Conservation (phyloP, 2,329 filamentous ascomycete genomes). For the Rugonectria rugulosa region DNA sequence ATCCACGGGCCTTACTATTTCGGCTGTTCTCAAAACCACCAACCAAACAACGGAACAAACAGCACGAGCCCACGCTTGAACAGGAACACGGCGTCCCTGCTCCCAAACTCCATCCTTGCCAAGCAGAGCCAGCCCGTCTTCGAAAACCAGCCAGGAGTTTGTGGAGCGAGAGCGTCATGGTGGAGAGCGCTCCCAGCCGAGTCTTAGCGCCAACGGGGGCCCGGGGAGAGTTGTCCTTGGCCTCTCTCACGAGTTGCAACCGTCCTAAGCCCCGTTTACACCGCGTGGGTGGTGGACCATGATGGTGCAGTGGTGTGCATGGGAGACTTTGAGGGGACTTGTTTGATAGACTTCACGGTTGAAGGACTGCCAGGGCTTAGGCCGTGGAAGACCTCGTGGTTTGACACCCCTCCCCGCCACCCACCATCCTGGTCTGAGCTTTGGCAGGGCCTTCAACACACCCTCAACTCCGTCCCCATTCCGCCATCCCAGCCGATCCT, state of each 20-base stretch:
- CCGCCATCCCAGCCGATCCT: conserved; percentile 28
- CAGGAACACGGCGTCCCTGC: conserved; percentile 7
- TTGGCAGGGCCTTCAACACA: conserved; percentile 28
- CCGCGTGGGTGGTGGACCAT: neutral
- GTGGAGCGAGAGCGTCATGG: conserved; percentile 32
- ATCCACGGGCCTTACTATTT: conserved; percentile 1
- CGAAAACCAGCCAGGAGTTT: conserved; percentile 20
- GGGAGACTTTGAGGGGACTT: neutral
- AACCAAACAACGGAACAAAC: conserved; percentile 8
- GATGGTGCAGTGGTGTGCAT: conserved; percentile 3
- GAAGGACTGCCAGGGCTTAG: no score
- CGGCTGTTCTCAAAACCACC: conserved; percentile 20
- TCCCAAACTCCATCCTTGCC: conserved; percentile 17
- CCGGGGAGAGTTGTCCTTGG: conserved; percentile 23
- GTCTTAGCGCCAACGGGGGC: conserved; percentile 26
- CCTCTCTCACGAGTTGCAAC: neutral
- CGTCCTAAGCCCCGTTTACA: neutral
- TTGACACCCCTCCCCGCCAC: conserved; percentile 7
- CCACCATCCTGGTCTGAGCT: no score
- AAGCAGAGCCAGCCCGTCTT: conserved; percentile 29
- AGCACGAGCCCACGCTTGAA: conserved; percentile 10
- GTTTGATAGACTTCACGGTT: neutral
- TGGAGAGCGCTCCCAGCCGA: conserved; percentile 22
- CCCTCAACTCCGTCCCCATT: conserved; percentile 35
- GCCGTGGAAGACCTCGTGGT: neutral